phyloP scores from a whole-genome alignment of 495 filamentous ascomycete genomes.

The Penicillium bovifimosum region DNA sequence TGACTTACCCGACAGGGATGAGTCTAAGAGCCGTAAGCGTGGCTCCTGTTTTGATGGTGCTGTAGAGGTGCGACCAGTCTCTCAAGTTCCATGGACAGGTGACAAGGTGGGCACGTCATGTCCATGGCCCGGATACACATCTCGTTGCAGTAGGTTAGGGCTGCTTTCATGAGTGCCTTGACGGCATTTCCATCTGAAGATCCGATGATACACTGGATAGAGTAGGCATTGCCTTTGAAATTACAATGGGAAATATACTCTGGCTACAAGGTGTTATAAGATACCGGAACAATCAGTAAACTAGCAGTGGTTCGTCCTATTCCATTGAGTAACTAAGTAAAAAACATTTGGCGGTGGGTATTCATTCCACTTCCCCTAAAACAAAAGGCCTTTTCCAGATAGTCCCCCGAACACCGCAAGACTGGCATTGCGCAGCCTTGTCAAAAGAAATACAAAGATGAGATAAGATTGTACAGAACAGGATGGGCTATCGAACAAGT shows the following conservation, averaged over 20 bases:
- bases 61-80: no score
- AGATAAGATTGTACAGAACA: constrained; percentile 17
- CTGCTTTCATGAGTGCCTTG: no score
- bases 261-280: not conserved
- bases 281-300: not conserved
- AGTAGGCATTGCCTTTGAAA: no score
- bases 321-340: constrained; percentile 10
- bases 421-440: constrained; percentile 1
- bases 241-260: not conserved
- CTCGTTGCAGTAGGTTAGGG: no score
- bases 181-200: no score
- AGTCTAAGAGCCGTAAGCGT: no score
- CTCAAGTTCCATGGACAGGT: no score
- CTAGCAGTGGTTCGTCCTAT: not conserved
- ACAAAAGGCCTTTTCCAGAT: constrained; percentile 8
- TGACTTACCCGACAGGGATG: no score
- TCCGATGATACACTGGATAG: no score
- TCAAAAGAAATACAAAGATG: constrained; percentile 5
- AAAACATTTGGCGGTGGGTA: constrained; percentile 12
- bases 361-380: constrained; percentile 20
- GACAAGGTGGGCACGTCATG: no score
- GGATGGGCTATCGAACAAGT: constrained; percentile 7
- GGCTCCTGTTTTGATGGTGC: no score
- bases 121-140: no score
- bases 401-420: constrained; percentile 21